Evolutionary conservation across 345 rosid species (phyloP).

Genomic region (Citrus medica): DNA sequence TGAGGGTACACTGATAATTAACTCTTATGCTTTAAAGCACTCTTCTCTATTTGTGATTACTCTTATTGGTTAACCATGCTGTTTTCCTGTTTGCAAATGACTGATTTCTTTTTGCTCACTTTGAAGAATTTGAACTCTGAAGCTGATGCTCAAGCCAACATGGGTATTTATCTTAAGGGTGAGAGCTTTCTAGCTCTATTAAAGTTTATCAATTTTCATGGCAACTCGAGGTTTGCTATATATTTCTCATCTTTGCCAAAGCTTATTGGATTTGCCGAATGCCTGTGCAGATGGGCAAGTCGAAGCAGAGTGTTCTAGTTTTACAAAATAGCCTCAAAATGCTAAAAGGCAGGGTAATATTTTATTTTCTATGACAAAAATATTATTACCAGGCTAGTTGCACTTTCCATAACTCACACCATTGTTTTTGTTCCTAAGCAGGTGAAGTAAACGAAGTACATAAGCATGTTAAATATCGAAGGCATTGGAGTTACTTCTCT

Average conservation of each 20-base stretch:
- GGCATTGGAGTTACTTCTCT: neutral
- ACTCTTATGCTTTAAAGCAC: neutral
- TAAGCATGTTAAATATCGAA: neutral
- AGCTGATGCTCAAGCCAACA: constrained; percentile 81
- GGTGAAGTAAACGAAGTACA: neutral
- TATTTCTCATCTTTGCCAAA: neutral
- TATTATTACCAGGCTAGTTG: neutral
- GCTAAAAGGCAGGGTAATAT: neutral
- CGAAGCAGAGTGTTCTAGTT: constrained; percentile 35
- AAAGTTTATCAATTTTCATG: neutral
- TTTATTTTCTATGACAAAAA: neutral
- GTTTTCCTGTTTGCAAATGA: neutral
- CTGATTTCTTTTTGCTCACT: neutral
- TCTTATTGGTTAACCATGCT: neutral
- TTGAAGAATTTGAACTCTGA: constrained; percentile 61
- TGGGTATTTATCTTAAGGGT: constrained; percentile 56
- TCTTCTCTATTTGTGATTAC: neutral
- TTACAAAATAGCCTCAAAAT: constrained; percentile 8
- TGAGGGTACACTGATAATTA: constrained; percentile 49
- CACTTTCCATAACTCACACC: neutral
- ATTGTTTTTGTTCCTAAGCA: neutral
- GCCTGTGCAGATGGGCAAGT: constrained; percentile 58
- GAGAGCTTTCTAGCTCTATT: constrained; percentile 15
- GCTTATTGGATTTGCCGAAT: neutral
- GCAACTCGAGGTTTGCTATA: neutral